Evolutionary conservation across 768 basidiomycete species (phyloP).

Genomic region (Mycena rosella): DNA sequence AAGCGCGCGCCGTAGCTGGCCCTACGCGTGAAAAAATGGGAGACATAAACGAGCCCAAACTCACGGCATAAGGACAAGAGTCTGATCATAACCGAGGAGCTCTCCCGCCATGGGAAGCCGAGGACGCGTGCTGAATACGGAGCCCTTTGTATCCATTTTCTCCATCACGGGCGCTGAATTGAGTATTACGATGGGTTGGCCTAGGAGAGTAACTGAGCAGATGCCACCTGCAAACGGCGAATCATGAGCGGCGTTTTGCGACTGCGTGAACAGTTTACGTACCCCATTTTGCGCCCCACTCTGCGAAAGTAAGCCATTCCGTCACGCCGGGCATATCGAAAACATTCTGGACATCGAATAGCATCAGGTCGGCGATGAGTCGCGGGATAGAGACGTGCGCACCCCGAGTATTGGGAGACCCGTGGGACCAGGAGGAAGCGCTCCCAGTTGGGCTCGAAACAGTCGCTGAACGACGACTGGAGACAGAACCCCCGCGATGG

Average conservation of each 20-base stretch:
- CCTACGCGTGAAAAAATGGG: too few relatives aligned
- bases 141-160: conserved; percentile 61
- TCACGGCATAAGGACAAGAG: conserved; percentile 55
- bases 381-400: conserved; percentile 19
- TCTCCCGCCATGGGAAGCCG: conserved; percentile 66
- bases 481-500: conserved; percentile 37
- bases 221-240: conserved; percentile 49
- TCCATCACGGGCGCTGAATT: conserved; percentile 60
- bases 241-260: not conserved
- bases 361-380: too few relatives aligned
- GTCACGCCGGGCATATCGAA: conserved; percentile 58
- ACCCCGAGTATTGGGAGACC: conserved; percentile 59
- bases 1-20: conserved; percentile 56
- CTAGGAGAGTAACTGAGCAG: conserved; percentile 55
- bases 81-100: conserved; percentile 60
- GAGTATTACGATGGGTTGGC: conserved; percentile 60
- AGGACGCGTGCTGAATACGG: conserved; percentile 63
- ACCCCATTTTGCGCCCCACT: conserved; percentile 70
- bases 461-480: conserved; percentile 38
- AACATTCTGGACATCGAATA: conserved; percentile 60
- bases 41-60: not conserved
- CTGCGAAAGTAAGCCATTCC: conserved; percentile 63
- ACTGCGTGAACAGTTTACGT: conserved; percentile 32
- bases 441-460: conserved; percentile 39
- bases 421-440: conserved; percentile 56